Evolutionary conservation across 2,329 filamentous ascomycete genomes (phyloP), one percentile per base, ranked within the genome.

Genomic region (Aaosphaeria arxii): DNA sequence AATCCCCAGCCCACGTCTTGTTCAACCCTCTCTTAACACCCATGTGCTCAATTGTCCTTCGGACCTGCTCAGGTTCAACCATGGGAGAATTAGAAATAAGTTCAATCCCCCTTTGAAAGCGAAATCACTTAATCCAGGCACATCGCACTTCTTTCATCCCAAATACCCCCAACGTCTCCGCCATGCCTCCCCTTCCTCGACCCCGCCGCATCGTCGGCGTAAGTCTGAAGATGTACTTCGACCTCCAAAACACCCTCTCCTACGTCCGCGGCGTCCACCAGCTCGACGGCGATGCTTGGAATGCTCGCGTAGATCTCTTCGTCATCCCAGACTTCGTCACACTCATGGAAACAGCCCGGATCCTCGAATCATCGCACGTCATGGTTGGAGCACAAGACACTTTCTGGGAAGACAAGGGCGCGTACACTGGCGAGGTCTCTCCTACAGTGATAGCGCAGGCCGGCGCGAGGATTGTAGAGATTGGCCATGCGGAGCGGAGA

Each of bases 211-310:
- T 91, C 51, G 77, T 91, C 50, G 87, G 87, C 67, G 84, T 89
- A 54, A 87, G 84, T 42, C 82, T 87, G 36, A 91, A 91, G 63
- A 88, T 90, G 82, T 91, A 91, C 78, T 91, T 91, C 72, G 82
- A 85, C 52, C 79, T 85, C 6, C 71, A 79, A 7, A 77, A 78
- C 51, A 91, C 87, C 1, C 71, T 67, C 63, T 76, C 64, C 42
- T 77, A 78, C 62, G 63, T 76, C 47, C 65, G 71, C 44, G 69
- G 69, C 47, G 67, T 76, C 42, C 60, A 69, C 41, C 57, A 69
- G 11, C 68, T 77, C 45, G 70, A 77, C 41, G 62, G 76, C 47
- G 86, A 85, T 63, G 74, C 74, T 17, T 68, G 69, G 72, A 82
- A 63, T 56, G 70, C 78, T 30, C 73, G 80, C 44, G 70, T 88